Evolutionary conservation across 2,329 filamentous ascomycete species (phyloP), one percentile per base, ranked within the genome.

Genomic region (Diaporthe australafricana): DNA sequence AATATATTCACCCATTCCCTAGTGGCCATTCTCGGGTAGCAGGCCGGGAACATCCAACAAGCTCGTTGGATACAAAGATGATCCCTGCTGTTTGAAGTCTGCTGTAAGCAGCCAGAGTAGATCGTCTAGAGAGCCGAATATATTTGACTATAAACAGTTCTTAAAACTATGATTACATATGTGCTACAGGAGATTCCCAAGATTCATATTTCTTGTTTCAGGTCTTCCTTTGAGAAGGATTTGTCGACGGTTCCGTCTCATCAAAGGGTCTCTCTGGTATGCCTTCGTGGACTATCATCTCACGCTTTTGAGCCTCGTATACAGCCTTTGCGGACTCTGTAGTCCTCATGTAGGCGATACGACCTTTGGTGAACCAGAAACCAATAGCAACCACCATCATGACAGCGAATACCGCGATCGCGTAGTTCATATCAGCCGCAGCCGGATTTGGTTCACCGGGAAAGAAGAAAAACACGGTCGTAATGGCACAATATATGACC

Each of bases 401-500:
- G 27, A 88, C 82, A 1, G 86, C 87, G 74, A 89, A 89, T 0
- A 89, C 87, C 1, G 84, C 87, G 74, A 89, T 88, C 7, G 87
- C 87, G 75, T 85, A 89, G 77, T 89, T 89, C 87, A 89, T 89
- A 72, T 89, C 86, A n/a, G 79, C 78, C 0, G 80, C 77, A 0
- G 82, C 73, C 0, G 87, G 87, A 71, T 83, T 83, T 0, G 87
- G 87, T 0, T 70, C 72, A 0, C 78, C 78, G 0, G 87, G 87
- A 75, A 89, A 89, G 76, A 89, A 86, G 82, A 88, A 89, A 78
- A 89, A 88, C 32, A 89, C 81, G 0, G 86, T 87, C 1, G 86
- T 88, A 68, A 88, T 77, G 65, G 77, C 78, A 75, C 87, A 88
- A 77, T 88, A 89, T 14, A 87, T 74, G 40, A 88, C 79, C 3